Conservation (phyloP, 306 rosid species). For the Acacia acuminata region DNA sequence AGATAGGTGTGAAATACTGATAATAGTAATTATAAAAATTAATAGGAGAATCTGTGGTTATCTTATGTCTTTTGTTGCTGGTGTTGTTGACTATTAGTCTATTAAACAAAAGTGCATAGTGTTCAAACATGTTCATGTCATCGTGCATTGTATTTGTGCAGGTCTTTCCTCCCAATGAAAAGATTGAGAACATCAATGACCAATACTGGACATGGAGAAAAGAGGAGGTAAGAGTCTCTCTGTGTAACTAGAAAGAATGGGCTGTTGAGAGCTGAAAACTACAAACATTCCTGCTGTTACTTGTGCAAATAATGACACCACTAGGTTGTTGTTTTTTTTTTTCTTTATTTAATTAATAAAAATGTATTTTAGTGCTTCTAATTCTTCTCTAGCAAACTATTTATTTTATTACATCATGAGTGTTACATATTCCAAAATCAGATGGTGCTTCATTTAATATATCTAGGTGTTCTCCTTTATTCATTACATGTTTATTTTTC, state of each 20-base stretch:
- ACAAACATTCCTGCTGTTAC: conserved; percentile 14
- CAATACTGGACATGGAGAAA: conserved; percentile 90
- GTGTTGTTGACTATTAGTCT: conserved; percentile 4
- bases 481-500: no score
- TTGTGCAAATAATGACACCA: not conserved
- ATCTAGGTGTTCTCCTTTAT: no score
- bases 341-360: no score
- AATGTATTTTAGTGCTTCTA: not conserved
- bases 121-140: conserved; percentile 12
- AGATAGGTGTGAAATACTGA: conserved; percentile 56
- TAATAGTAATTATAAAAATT: not conserved
- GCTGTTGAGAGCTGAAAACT: not conserved
- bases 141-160: conserved; percentile 34
- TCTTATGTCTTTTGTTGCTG: not conserved
- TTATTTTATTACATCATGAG: not conserved
- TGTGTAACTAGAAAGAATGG: conserved; percentile 16
- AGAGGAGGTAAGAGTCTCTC: conserved; percentile 62
- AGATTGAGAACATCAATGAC: conserved; percentile 81
- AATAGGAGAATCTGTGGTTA: not conserved
- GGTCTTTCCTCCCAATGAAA: conserved; percentile 82
- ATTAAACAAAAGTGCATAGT: not conserved
- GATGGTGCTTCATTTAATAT: conserved; percentile 20
- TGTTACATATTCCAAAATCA: conserved; percentile 70
- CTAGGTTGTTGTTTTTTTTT: not conserved
- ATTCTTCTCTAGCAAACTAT: conserved; percentile 6